Evolutionary conservation across 2,329 filamentous ascomycete species (phyloP).

Genomic region (Cadophora sp.): DNA sequence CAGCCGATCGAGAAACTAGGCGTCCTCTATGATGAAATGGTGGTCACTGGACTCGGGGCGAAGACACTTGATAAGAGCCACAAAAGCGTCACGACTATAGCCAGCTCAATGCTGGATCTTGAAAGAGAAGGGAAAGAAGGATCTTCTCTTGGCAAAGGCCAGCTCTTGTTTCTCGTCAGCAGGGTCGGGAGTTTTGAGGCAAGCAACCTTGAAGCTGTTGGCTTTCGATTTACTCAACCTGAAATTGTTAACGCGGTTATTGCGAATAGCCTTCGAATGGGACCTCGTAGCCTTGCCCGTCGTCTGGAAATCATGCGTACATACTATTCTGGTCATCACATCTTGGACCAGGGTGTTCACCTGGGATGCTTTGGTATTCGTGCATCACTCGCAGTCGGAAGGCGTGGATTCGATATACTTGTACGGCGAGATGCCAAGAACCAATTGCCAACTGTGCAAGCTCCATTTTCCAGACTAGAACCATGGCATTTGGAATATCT

Average conservation of each 20-base stretch:
- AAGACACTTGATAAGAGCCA: constrained; percentile 19
- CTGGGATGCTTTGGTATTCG: constrained; percentile 64
- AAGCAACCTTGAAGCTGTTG: constrained; percentile 69
- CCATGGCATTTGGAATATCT: constrained; percentile 62
- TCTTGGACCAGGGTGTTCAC: constrained; percentile 60
- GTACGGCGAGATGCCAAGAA: constrained; percentile 55
- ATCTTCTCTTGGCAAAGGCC: constrained; percentile 67
- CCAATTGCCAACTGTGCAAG: constrained; percentile 63
- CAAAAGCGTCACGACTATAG: constrained; percentile 20
- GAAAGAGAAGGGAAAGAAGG: constrained; percentile 22
- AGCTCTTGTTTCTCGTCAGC: constrained; percentile 81
- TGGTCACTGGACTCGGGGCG: constrained; percentile 62
- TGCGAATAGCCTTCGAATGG: constrained; percentile 76
- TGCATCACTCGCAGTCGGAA: constrained; percentile 44
- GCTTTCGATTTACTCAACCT: constrained; percentile 78
- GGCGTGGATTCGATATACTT: constrained; percentile 44
- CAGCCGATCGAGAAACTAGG: constrained; percentile 69
- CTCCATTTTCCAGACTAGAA: constrained; percentile 60
- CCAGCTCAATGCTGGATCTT: constrained; percentile 24
- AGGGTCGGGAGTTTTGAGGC: constrained; percentile 65
- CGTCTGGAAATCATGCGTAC: constrained; percentile 70
- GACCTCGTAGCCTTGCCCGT: constrained; percentile 59
- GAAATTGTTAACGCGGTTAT: constrained; percentile 73
- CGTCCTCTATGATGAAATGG: constrained; percentile 76
- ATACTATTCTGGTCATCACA: constrained; percentile 56